A percentile compares a stretch with the other conserved stretches of the same genome.
phyloP scores from a whole-genome alignment of 495 filamentous ascomycete species.

The Parathielavia hyrcaniae region DNA sequence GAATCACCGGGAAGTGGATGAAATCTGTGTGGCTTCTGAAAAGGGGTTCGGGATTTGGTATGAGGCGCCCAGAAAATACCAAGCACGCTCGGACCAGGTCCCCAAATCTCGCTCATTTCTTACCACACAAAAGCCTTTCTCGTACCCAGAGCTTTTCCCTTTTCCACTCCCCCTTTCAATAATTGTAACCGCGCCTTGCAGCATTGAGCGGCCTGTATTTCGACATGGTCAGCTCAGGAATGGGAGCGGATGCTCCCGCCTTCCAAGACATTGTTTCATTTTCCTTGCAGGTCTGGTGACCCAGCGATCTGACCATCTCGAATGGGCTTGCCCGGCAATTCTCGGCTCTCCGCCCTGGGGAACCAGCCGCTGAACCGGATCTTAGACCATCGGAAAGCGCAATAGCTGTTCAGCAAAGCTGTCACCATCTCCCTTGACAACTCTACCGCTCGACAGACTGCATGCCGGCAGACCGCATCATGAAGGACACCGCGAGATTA shows the following conservation, averaged over 20 bases:
- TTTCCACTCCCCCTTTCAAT: neutral
- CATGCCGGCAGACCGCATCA: conserved; percentile 17
- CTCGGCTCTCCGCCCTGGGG: conserved; percentile 28
- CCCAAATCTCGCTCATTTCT: conserved; percentile 1
- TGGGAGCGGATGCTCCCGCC: conserved; percentile 11
- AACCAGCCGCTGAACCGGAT: conserved; percentile 14
- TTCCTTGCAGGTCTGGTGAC: conserved; percentile 13
- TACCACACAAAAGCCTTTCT: conserved; percentile 16
- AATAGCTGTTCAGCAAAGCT: neutral
- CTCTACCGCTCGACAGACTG: neutral
- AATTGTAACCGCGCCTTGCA: neutral
- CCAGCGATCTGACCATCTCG: conserved; percentile 12
- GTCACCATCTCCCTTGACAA: neutral
- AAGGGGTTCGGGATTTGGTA: no score
- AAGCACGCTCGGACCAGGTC: conserved; percentile 11
- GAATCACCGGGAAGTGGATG: neutral
- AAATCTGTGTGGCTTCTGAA: no score
- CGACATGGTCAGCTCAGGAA: neutral
- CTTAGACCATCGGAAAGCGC: neutral
- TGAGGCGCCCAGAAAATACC: no score
- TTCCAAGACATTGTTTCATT: neutral
- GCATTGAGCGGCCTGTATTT: neutral
- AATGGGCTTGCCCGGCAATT: conserved; percentile 32
- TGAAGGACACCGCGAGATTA: conserved; percentile 32
- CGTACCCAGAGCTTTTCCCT: neutral